phyloP scores from a whole-genome alignment of 768 basidiomycete genomes.

The Amanita exitialis region DNA sequence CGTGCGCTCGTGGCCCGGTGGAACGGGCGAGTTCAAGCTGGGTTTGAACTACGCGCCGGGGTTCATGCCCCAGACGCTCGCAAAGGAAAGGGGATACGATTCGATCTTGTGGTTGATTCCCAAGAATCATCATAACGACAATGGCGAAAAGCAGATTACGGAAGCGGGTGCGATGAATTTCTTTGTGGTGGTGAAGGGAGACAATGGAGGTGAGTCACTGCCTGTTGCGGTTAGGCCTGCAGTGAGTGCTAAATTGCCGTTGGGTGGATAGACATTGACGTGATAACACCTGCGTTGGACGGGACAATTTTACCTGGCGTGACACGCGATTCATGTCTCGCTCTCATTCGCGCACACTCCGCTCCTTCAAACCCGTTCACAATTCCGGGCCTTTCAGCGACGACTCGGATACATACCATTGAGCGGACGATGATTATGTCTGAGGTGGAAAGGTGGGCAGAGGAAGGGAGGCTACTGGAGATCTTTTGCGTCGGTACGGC shows the following conservation, averaged over 20 bases:
- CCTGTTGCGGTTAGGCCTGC: no score
- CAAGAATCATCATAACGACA: not conserved
- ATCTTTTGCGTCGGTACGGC: slow-evolving; percentile 75
- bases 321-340: slow-evolving; percentile 70
- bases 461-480: slow-evolving; percentile 55
- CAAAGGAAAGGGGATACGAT: slow-evolving; percentile 58
- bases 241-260: no score
- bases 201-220: slow-evolving; percentile 29
- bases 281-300: slow-evolving; percentile 77
- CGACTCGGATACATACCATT: not conserved
- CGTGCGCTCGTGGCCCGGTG: slow-evolving; percentile 42
- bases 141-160: slow-evolving; percentile 19
- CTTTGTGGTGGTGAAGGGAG: slow-evolving; percentile 52
- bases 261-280: slow-evolving; percentile 49
- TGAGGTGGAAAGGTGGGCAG: slow-evolving; percentile 18
- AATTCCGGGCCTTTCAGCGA: slow-evolving; percentile 30
- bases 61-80: slow-evolving; percentile 55
- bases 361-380: slow-evolving; percentile 26
- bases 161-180: slow-evolving; percentile 79
- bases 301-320: slow-evolving; percentile 89
- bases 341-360: slow-evolving; percentile 49
- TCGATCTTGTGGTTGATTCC: slow-evolving; percentile 69
- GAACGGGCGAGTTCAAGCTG: slow-evolving; percentile 75
- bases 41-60: slow-evolving; percentile 57
- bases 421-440: not conserved